These are phyloP conservation scores for Bimuria novae-zelandiae DNA, from an alignment of 2,329 filamentous ascomycete genomes.

Conservation along the genomic window DNA sequence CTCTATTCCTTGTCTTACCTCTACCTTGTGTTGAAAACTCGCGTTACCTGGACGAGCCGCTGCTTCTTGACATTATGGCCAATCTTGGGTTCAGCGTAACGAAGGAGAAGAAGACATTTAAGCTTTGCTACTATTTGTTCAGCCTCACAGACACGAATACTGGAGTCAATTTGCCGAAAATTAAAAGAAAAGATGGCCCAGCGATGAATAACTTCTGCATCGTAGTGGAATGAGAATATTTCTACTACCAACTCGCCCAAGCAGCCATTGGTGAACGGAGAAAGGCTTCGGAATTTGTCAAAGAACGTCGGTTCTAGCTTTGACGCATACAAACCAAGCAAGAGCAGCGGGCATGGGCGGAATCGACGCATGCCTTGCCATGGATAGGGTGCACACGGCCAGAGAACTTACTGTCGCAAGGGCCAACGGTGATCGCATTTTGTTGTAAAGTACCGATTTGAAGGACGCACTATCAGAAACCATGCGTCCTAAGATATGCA, in stretches of 20 bases:
- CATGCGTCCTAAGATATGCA: not conserved
- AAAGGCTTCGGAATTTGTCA: too few species aligned
- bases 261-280: too few species aligned
- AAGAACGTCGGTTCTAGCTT: too few species aligned
- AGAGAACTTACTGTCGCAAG: too few species aligned
- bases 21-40: slow-evolving; percentile 88
- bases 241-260: too few species aligned
- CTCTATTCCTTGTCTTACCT: slow-evolving; percentile 86
- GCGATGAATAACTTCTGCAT: slow-evolving; percentile 91
- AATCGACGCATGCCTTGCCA: too few species aligned
- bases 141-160: slow-evolving; percentile 50
- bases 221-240: slow-evolving; percentile 55
- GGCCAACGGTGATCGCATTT: too few species aligned
- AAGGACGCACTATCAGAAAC: too few species aligned
- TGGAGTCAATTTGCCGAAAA: slow-evolving; percentile 65
- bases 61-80: slow-evolving; percentile 73
- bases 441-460: too few species aligned
- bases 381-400: too few species aligned
- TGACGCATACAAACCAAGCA: too few species aligned
- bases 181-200: slow-evolving; percentile 74
- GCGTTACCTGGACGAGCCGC: slow-evolving; percentile 77
- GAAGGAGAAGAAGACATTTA: slow-evolving; percentile 74
- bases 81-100: slow-evolving; percentile 72
- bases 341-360: too few species aligned
- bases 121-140: slow-evolving; percentile 92